These are phyloP conservation scores for Backusella parvicylindrica DNA, from an alignment of 192 early-diverging fungal genomes.

Conservation along the genomic window DNA sequence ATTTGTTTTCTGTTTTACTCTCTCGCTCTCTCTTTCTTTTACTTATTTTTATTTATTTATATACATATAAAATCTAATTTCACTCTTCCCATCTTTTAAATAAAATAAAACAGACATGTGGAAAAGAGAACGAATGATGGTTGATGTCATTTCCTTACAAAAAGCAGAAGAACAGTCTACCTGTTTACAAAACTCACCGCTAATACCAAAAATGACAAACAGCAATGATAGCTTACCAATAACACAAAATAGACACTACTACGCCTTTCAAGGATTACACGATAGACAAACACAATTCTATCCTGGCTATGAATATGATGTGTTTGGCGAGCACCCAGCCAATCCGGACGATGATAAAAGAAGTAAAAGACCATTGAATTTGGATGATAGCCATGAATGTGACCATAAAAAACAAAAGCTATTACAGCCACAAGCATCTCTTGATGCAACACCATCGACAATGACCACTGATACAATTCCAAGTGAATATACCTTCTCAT, in stretches of 20 bases:
- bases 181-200: not conserved
- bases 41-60: not conserved
- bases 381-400: not conserved
- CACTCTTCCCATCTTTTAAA: not conserved
- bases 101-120: not conserved
- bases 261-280: not conserved
- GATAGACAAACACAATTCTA: not conserved
- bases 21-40: not conserved
- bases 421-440: not conserved
- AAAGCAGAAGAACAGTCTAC: not conserved
- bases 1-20: not conserved
- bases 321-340: not conserved
- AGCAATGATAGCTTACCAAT: not conserved
- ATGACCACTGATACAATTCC: not conserved
- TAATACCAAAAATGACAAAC: not conserved
- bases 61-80: not conserved
- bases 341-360: not conserved
- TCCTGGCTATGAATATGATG: slow-evolving; percentile 1
- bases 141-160: slow-evolving; percentile 9
- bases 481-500: not conserved
- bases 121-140: slow-evolving; percentile 12
- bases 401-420: not conserved
- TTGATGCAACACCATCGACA: not conserved
- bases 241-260: slow-evolving; percentile 5
- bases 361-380: not conserved